Evolutionary conservation across 805 yeast species (phyloP), one percentile per base, ranked within the genome.

Genomic region (Schwanniomyces pseudopolymorphus): DNA sequence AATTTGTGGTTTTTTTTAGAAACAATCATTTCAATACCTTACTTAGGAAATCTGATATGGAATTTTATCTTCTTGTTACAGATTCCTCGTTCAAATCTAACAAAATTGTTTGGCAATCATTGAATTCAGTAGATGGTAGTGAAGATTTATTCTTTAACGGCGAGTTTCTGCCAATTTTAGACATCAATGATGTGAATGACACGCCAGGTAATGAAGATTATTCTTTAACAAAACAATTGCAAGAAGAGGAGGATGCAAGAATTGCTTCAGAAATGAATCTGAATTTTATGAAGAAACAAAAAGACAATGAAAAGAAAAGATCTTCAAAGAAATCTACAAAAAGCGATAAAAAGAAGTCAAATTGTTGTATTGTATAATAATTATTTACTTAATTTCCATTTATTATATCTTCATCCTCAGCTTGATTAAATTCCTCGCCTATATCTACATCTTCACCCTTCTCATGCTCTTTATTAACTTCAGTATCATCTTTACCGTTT

Each of bases 21-120:
- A 92, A 94, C 64, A 91, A 94, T 63, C 97, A 90, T 63, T 92
- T 88, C 65, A 79, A 79, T 52, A 89, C 97, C 0, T 60, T 91
- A 9, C 78, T 73, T 54, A 84, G 83, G 57, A 61, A 63, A 19
- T 72, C 72, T 24, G 74, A 74, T 45, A 55, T 59, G 38, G 74
- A 64, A 35, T 69, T 92, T 26, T 89, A 79, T 58, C 64, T 80
- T 4, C 70, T 92, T 22, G 84, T 87, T 2, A 87, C 94, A 1
- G 97, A 94, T 59, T 69, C 75, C 13, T 89, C 94, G 3, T 85
- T 81, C 56, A 70, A 74, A 35, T 51, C 52, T 28, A 56, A 57
- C 21, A 57, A 55, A n/a, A 77, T 86, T 16, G 88, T 89, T 6
- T 92, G 98, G 98, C 91, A 87, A 60, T 79, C 87, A 1, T 66